Base-by-base conservation (phyloP, 306 rosid genomes). In the Inga oerstediana region DNA sequence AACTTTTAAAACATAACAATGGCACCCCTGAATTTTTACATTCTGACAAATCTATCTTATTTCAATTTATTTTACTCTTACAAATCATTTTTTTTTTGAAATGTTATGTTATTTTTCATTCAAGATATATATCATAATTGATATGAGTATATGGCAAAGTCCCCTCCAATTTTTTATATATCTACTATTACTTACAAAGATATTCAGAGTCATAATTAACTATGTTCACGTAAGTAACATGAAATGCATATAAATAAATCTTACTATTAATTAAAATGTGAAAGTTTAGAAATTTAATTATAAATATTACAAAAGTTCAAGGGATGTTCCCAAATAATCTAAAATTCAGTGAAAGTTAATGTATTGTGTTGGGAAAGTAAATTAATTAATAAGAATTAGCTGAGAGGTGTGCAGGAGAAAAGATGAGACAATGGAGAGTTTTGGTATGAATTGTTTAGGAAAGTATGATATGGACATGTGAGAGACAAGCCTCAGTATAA, bases 391-490 rank as follows among this genome's bases (percentile, higher is more conserved):
- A 49, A 12, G 74, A 72, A 34, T 20, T 58, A 3, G 82, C 14
- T 74, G 64, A 8, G 79, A 83, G 65, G 17, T 13, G 15, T 77
- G 64, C 81, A 69, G 69, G 72, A 77, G 85, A 84, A 73, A 85
- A 67, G 9, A 58, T 88, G 16, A 61, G 89, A 90, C 94, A 91
- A 77, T 88, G 91, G 83, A 87, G 13, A 78, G 89, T 88, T 88
- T 81, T 86, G 73, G 70, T 67, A 22, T 88, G 88, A 86, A 89
- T 88, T 88, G 41, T 88, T 75, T 89, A 83, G 79, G 85, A 86
- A 90, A 89, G 85, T 87, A 84, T 90, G 92, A 92, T 89, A 88
- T 87, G 85, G 97, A 89, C 93, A 90, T 91, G 93, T 91, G 93
- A 90, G 91, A 84, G 79, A 79, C 80, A 84, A 69, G 34, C 74